phyloP scores from a whole-genome alignment of 306 rosid genomes.

The Cucumis melo region DNA sequence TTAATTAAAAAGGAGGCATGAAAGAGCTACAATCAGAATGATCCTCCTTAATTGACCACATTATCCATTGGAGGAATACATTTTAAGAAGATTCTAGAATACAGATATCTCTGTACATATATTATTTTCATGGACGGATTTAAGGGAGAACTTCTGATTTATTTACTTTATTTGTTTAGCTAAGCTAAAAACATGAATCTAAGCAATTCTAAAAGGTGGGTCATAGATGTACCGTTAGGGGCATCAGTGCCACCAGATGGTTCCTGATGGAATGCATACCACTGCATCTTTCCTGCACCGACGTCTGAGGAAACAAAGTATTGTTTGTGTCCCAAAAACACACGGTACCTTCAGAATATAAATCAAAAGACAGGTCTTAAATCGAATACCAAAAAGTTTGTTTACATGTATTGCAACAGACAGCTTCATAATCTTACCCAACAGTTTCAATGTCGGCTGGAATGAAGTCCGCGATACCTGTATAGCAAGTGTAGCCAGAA shows the following conservation, averaged over 20 bases:
- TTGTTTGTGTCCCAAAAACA: constrained; percentile 96
- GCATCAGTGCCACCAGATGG: constrained; percentile 63
- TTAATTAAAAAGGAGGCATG: neutral
- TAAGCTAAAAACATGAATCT: too few species aligned
- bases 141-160: neutral
- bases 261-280: constrained; percentile 93
- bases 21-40: neutral
- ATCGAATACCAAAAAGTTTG: neutral
- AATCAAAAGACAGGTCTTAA: constrained; percentile 8
- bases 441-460: constrained; percentile 89
- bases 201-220: constrained; percentile 8
- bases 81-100: too few species aligned
- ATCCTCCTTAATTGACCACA: too few species aligned
- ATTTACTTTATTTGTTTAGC: neutral
- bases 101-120: too few species aligned
- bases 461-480: constrained; percentile 89
- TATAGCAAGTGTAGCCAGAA: constrained; percentile 92
- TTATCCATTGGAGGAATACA: too few species aligned
- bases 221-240: constrained; percentile 37
- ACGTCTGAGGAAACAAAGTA: constrained; percentile 97
- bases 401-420: neutral
- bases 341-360: constrained; percentile 71
- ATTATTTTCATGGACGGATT: neutral
- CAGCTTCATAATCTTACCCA: constrained; percentile 39
- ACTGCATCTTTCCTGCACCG: constrained; percentile 96